phyloP scores from a whole-genome alignment of 2,329 filamentous ascomycete species.

The Penicillium sp. region DNA sequence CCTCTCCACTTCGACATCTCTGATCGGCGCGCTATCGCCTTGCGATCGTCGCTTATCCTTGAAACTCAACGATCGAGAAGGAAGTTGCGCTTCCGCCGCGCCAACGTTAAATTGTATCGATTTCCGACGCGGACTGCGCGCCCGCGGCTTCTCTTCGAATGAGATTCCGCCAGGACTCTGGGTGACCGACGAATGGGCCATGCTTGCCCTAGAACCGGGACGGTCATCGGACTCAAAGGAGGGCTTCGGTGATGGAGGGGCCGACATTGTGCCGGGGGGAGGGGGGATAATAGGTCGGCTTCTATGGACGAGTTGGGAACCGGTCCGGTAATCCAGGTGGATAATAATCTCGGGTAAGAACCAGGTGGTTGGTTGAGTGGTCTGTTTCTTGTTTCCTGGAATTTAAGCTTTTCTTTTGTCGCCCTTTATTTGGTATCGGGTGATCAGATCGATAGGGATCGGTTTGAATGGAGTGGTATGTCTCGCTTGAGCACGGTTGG shows the following conservation, averaged over 20 bases:
- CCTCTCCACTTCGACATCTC: slow-evolving; percentile 23
- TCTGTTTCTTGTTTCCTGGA: neutral
- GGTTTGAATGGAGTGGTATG: neutral
- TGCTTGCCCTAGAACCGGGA: slow-evolving; percentile 11
- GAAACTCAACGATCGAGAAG: slow-evolving; percentile 28
- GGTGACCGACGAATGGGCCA: slow-evolving; percentile 11
- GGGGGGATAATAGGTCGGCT: neutral
- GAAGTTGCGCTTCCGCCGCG: slow-evolving; percentile 28
- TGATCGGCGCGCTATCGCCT: slow-evolving; percentile 11
- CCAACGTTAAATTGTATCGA: slow-evolving; percentile 43
- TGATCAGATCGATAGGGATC: neutral
- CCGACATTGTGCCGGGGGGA: slow-evolving; percentile 17
- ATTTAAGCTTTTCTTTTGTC: neutral
- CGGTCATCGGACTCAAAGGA: slow-evolving; percentile 22
- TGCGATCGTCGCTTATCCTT: slow-evolving; percentile 28
- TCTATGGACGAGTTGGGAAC: neutral
- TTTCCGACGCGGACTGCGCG: slow-evolving; percentile 31
- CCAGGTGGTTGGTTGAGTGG: neutral
- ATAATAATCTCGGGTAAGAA: neutral
- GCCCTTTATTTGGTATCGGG: neutral
- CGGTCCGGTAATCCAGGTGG: neutral
- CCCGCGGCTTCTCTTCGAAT: slow-evolving; percentile 19
- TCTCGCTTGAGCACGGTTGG: neutral
- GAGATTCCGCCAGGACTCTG: slow-evolving; percentile 24
- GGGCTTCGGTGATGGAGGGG: slow-evolving; percentile 16